Conservation (phyloP, 2,329 filamentous ascomycete genomes). For the Ambrosiella beaveri region DNA sequence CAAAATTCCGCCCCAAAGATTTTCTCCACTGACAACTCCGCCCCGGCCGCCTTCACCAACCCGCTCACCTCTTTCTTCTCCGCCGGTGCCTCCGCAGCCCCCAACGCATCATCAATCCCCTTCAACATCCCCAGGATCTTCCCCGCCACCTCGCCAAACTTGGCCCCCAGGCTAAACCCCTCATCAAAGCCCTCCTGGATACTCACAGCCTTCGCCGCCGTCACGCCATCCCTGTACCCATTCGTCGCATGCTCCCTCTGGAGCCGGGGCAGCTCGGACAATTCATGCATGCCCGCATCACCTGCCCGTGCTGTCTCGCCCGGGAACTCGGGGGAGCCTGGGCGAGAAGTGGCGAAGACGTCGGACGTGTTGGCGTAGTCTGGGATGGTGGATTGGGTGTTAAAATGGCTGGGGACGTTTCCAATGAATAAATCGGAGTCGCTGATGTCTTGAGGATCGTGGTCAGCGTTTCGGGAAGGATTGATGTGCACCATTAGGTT, state of each 20-base stretch:
- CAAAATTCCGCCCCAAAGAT: slow-evolving; percentile 53
- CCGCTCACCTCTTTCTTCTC: slow-evolving; percentile 16
- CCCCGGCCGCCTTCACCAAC: slow-evolving; percentile 32
- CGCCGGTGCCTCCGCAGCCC: slow-evolving; percentile 13
- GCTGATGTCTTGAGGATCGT: slow-evolving; percentile 1
- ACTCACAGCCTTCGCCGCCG: slow-evolving; percentile 53
- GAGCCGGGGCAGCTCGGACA: slow-evolving; percentile 54
- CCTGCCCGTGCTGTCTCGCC: not conserved
- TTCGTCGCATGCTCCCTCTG: slow-evolving; percentile 63
- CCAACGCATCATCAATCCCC: slow-evolving; percentile 40
- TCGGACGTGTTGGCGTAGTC: slow-evolving; percentile 1
- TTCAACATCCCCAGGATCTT: slow-evolving; percentile 62
- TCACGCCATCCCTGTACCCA: slow-evolving; percentile 80
- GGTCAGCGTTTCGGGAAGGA: not conserved
- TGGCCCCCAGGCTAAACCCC: slow-evolving; percentile 69
- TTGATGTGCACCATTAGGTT: slow-evolving; percentile 8
- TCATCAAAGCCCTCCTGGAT: slow-evolving; percentile 86
- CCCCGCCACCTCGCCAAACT: slow-evolving; percentile 58
- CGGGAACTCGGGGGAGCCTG: not conserved
- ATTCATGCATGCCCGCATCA: slow-evolving; percentile 19
- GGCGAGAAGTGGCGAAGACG: slow-evolving; percentile 10
- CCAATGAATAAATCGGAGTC: slow-evolving; percentile 4
- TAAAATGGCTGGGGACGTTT: not conserved
- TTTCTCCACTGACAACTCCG: slow-evolving; percentile 41
- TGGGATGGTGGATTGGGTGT: not conserved